Base-by-base conservation (phyloP, 1,139 yeast genomes). In the Lodderomyces pseudojiufengensis region DNA sequence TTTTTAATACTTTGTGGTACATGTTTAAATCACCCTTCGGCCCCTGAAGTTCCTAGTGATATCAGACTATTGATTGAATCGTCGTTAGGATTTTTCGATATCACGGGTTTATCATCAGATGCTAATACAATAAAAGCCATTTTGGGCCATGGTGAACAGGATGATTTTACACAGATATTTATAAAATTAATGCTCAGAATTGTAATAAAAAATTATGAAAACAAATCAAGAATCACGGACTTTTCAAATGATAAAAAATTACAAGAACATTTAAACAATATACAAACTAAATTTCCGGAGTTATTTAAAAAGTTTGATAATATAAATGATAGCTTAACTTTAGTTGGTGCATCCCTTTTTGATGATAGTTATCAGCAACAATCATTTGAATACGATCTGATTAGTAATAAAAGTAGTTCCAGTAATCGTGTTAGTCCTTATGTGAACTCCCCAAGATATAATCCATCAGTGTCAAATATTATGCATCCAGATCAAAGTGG, bases 11-110 rank as follows among this genome's bases (percentile, higher is more conserved):
- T 68, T 2, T 39, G 60, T 4, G 60, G 65, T 0, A 52, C 59
- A 11, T 55, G 65, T 27, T 46, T 67, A 29, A 63, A 61, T 43
- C 52, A 56, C 27, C 66, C 70, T 1, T 48, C 49, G 3, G 47
- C 52, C 11, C 49, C 54, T 1, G 70, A 61, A 8, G 48, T 60
- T 1, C 43, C 44, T 13, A 44, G 43, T 18, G 73, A 68, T 47
- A 45, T 64, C 13, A 50, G 54, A 22, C 44, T 67, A 20, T 52
- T 68, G 32, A 52, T 61, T 28, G 57, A 57, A 9, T 43, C 54
- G 3, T 54, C 67, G 1, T 49, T 58, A 40, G 46, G 50, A 24
- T 57, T 52, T 28, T 61, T 59, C 30, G 34, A 18, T 7, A 13
- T 5, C 14, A 25, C 12, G 6, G 16, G n/a, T 12, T 13, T 18